A percentile compares a stretch with the other conserved stretches of the same genome.
These are phyloP conservation scores for Chalciporus sphaerocephalus DNA, from an alignment of 768 basidiomycete species.

Conservation along the genomic window DNA sequence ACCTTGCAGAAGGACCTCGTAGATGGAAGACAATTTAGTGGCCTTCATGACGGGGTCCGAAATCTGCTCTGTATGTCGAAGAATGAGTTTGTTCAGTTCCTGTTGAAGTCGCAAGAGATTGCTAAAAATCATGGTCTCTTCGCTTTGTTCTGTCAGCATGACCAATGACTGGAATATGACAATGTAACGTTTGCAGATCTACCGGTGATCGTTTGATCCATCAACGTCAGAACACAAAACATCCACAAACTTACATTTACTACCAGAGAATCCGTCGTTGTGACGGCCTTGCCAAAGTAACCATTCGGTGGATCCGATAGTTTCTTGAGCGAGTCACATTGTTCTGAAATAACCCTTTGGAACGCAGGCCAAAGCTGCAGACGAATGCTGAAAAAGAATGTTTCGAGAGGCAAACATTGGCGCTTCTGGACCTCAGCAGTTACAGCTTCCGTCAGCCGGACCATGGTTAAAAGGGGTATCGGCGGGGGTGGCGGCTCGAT, in stretches of 20 bases:
- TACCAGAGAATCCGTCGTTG: conserved; percentile 67
- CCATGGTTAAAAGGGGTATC: conserved; percentile 82
- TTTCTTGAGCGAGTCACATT: conserved; percentile 78
- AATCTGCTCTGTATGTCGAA: conserved; percentile 65
- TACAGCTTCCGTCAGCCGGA: conserved; percentile 82
- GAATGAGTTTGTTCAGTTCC: conserved; percentile 74
- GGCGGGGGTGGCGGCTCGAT: conserved; percentile 73
- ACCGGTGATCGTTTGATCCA: neutral
- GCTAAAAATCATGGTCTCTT: conserved; percentile 95
- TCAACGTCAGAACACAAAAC: neutral
- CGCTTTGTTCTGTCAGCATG: conserved; percentile 72
- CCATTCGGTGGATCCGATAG: conserved; percentile 68
- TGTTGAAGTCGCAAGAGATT: conserved; percentile 82
- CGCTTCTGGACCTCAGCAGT: conserved; percentile 72
- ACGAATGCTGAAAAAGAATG: conserved; percentile 74
- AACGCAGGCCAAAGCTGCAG: conserved; percentile 92
- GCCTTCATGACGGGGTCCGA: conserved; percentile 57
- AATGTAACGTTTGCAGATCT: conserved; percentile 77
- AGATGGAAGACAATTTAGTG: conserved; percentile 67
- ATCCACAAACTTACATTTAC: conserved; percentile 44
- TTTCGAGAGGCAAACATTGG: conserved; percentile 74
- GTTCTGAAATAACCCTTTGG: conserved; percentile 81
- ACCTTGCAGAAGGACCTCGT: conserved; percentile 70
- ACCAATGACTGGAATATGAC: conserved; percentile 80
- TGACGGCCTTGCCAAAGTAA: conserved; percentile 57